phyloP scores from a whole-genome alignment of 2,329 filamentous ascomycete genomes.

The Diaporthe eres region DNA sequence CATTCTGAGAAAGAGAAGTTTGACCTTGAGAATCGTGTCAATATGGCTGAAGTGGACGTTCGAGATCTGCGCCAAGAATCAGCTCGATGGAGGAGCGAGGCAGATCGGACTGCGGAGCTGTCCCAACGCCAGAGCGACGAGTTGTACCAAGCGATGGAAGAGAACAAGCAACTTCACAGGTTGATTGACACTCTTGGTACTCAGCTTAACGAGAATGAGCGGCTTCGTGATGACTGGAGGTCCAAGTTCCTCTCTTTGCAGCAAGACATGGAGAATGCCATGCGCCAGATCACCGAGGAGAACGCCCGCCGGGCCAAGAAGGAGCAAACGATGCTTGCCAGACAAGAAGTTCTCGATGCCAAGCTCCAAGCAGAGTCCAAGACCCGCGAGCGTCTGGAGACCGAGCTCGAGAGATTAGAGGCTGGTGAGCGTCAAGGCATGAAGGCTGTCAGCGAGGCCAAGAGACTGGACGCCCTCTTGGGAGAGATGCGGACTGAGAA shows the following conservation, averaged over 20 bases:
- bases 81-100: constrained; percentile 73
- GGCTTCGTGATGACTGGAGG: constrained; percentile 86
- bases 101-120: constrained; percentile 70
- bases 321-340: constrained; percentile 82
- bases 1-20: constrained; percentile 67
- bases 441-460: constrained; percentile 73
- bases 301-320: constrained; percentile 84
- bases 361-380: constrained; percentile 82
- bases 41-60: constrained; percentile 67
- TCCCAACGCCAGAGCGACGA: constrained; percentile 65
- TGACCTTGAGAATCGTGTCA: constrained; percentile 70
- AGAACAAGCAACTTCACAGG: constrained; percentile 81
- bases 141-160: constrained; percentile 62
- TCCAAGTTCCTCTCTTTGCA: constrained; percentile 88
- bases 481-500: constrained; percentile 76
- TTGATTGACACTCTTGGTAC: constrained; percentile 80
- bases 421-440: constrained; percentile 75
- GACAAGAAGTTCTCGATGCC: constrained; percentile 84
- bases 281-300: constrained; percentile 85
- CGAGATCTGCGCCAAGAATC: constrained; percentile 69
- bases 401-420: constrained; percentile 76
- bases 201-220: constrained; percentile 88
- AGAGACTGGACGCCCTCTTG: constrained; percentile 70
- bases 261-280: constrained; percentile 85
- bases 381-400: constrained; percentile 76